These are phyloP conservation scores for Cryomyces minteri DNA, from an alignment of 495 filamentous ascomycete genomes.

Conservation along the genomic window DNA sequence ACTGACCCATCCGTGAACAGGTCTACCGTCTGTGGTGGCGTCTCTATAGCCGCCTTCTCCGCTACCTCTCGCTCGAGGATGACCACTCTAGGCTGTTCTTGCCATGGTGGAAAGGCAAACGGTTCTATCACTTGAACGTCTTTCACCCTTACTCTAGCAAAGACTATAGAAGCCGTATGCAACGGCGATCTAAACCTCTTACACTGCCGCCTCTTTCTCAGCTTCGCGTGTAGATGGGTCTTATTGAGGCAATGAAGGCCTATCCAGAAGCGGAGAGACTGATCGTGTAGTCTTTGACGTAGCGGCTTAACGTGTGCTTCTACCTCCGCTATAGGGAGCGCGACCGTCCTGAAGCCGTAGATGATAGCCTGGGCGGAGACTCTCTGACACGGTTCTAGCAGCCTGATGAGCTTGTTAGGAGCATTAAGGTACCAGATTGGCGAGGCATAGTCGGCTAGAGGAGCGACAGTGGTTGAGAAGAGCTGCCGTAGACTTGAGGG, in stretches of 20 bases:
- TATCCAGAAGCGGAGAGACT: constrained; percentile 2
- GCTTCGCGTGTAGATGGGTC: constrained; percentile 4
- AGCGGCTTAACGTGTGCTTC: background rate
- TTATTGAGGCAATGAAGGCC: constrained; percentile 1
- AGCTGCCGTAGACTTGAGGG: constrained; percentile 4
- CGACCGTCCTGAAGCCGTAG: background rate
- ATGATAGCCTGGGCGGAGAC: background rate
- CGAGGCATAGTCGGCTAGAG: constrained; percentile 5
- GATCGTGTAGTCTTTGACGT: background rate
- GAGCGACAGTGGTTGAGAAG: constrained; percentile 5
- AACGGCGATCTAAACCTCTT: constrained; percentile 6
- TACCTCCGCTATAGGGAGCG: background rate
- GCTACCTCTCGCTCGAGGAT: too few species aligned
- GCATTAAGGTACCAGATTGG: background rate
- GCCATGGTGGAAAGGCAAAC: constrained; percentile 2
- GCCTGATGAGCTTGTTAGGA: background rate
- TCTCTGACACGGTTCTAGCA: background rate
- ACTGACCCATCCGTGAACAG: background rate
- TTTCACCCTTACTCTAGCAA: background rate
- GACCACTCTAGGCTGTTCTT: too few species aligned
- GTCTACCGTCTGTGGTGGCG: background rate
- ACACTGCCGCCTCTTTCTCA: background rate
- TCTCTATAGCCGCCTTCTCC: too few species aligned
- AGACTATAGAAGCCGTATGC: constrained; percentile 2
- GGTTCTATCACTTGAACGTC: constrained; percentile 3